Conservation (phyloP, 306 rosid genomes). For the Dryas octopetala region DNA sequence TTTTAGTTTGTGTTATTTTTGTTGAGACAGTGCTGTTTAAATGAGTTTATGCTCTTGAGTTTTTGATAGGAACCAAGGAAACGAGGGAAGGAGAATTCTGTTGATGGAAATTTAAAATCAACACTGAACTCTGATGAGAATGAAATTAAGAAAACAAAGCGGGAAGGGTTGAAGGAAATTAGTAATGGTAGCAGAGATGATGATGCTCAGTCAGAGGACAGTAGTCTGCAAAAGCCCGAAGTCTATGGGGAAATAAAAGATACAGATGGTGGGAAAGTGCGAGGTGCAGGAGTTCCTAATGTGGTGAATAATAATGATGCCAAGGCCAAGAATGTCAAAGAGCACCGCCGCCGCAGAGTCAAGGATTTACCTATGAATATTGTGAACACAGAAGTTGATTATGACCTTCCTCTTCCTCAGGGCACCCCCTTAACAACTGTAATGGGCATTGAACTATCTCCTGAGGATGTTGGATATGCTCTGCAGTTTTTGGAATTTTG, state of each 20-base stretch:
- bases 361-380: constrained; percentile 21
- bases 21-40: not conserved
- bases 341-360: not conserved
- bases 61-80: constrained; percentile 42
- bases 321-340: constrained; percentile 15
- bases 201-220: not conserved
- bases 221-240: too few species aligned
- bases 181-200: constrained; percentile 47
- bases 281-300: constrained; percentile 10
- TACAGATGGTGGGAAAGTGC: constrained; percentile 8
- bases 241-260: not conserved
- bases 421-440: constrained; percentile 45
- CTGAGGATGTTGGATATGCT: constrained; percentile 66
- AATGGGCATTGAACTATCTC: constrained; percentile 47
- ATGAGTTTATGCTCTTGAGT: not conserved
- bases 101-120: constrained; percentile 32
- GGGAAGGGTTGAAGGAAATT: constrained; percentile 54
- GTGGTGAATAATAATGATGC: constrained; percentile 21
- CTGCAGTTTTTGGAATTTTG: constrained; percentile 80
- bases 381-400: constrained; percentile 13
- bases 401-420: constrained; percentile 45
- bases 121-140: constrained; percentile 14
- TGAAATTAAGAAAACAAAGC: constrained; percentile 42
- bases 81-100: constrained; percentile 60
- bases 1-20: constrained; percentile 1